Percentiles rank a stretch among this genome's conserved stretches.
phyloP scores from a whole-genome alignment of 148 eudicot genomes.

The Beta vulgaris region DNA sequence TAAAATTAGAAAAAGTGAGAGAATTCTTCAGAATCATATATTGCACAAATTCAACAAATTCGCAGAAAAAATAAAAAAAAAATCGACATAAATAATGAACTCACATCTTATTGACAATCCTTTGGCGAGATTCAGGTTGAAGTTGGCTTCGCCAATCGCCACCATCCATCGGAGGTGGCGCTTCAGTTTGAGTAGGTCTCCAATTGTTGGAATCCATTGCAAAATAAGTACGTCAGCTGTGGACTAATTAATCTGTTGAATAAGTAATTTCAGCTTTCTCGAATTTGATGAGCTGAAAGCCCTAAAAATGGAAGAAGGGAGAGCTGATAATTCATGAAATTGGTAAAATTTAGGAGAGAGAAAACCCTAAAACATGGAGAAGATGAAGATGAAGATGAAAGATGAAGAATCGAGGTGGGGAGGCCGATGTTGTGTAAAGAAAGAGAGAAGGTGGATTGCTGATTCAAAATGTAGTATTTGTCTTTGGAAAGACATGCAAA shows the following conservation, averaged over 20 bases:
- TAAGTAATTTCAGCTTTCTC: no score
- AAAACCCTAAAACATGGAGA: no score
- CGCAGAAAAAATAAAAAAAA: background rate
- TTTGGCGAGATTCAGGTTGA: constrained; percentile 40
- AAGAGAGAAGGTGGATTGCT: no score
- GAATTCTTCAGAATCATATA: background rate
- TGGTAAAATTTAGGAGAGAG: no score
- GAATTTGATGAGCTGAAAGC: no score
- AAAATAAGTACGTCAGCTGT: background rate
- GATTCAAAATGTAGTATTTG: no score
- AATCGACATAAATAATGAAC: background rate
- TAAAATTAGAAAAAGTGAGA: background rate
- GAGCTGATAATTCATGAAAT: no score
- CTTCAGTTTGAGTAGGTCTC: constrained; percentile 35
- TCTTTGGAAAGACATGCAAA: no score
- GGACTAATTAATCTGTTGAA: background rate
- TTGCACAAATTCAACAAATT: background rate
- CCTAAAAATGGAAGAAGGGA: no score
- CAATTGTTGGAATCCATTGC: constrained; percentile 35
- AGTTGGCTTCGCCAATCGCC: constrained; percentile 63
- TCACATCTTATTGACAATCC: constrained; percentile 56
- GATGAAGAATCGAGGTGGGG: no score
- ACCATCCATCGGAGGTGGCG: constrained; percentile 37
- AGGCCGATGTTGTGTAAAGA: no score
- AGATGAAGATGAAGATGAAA: no score